Evolutionary conservation across 805 yeast species (phyloP), one percentile per base, ranked within the genome.

Genomic region (Ogataea trehaloabstinens): DNA sequence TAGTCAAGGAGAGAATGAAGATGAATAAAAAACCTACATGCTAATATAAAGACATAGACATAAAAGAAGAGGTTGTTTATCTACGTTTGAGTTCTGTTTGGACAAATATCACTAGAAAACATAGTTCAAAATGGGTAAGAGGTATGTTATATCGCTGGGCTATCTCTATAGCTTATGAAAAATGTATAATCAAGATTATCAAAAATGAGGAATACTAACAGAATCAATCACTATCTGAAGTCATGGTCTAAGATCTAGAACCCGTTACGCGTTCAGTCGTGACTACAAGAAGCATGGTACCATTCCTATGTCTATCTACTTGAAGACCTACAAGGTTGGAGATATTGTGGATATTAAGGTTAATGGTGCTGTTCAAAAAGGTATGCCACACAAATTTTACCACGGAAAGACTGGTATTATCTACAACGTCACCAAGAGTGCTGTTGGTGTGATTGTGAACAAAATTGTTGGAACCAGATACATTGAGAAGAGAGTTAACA

Each of bases 331-430:
- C 95, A 89, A 82, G 76, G 97, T 93, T 65, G 99, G 99, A 68
- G 99, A 93, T 74, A 91, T 93, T 64, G 99, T 93, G 67, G 99
- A 93, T 76, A 90, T 93, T 81, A 91, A 87, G 79, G 99, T 95
- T 73, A 93, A 93, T 73, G 96, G 96, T 82, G 80, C 99, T 60
- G 80, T 90, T 81, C 98, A 93, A 73, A 90, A 91, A 85, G 97
- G 98, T 87, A 88, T 93, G 96, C 99, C 99, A 73, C 96, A 88
- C 89, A 93, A 93, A 81, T 90, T 80, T 85, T 93, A 93, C 96
- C 97, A 93, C 82, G 99, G 99, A 77, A 93, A 90, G 84, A 93
- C 99, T 58, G 99, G 99, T 84, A 87, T 93, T 63, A 82, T 93
- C 57, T 93, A 82, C 95, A 93, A 93, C 83, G 95, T 93, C 60